Percentiles rank a stretch among this genome's conserved stretches.
These are phyloP conservation scores for Naganishia randhawae DNA, from an alignment of 768 basidiomycete genomes.

Conservation along the genomic window DNA sequence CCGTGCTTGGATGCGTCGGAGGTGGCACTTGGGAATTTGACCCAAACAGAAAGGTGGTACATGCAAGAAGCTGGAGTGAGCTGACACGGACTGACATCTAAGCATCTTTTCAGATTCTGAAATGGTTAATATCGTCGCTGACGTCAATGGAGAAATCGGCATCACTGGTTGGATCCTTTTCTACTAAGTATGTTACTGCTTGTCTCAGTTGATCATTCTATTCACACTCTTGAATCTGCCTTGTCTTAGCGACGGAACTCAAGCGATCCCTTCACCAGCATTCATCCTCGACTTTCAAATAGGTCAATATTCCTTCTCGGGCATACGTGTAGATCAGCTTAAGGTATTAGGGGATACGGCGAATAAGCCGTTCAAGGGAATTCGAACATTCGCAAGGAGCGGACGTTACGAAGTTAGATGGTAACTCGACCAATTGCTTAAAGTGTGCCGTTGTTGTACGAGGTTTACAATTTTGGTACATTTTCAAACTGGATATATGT, in stretches of 20 bases:
- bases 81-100: background rate
- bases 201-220: conserved; percentile 1
- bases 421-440: conserved; percentile 32
- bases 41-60: conserved; percentile 59
- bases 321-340: conserved; percentile 79
- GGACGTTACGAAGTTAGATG: conserved; percentile 67
- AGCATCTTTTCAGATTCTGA: conserved; percentile 58
- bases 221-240: conserved; percentile 6
- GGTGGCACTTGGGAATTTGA: conserved; percentile 80
- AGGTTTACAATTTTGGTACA: background rate
- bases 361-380: conserved; percentile 90
- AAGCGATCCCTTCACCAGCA: conserved; percentile 67
- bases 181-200: conserved; percentile 58
- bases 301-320: conserved; percentile 67
- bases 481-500: conserved; percentile 37
- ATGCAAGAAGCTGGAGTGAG: background rate
- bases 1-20: conserved; percentile 38
- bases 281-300: conserved; percentile 70
- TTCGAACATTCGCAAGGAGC: conserved; percentile 61
- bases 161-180: conserved; percentile 74
- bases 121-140: conserved; percentile 72
- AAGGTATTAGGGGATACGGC: conserved; percentile 67
- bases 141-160: conserved; percentile 62
- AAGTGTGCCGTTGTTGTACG: conserved; percentile 5
- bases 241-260: conserved; percentile 51